phyloP scores from a whole-genome alignment of 2,329 filamentous ascomycete species.

The Fusarium equiseti region DNA sequence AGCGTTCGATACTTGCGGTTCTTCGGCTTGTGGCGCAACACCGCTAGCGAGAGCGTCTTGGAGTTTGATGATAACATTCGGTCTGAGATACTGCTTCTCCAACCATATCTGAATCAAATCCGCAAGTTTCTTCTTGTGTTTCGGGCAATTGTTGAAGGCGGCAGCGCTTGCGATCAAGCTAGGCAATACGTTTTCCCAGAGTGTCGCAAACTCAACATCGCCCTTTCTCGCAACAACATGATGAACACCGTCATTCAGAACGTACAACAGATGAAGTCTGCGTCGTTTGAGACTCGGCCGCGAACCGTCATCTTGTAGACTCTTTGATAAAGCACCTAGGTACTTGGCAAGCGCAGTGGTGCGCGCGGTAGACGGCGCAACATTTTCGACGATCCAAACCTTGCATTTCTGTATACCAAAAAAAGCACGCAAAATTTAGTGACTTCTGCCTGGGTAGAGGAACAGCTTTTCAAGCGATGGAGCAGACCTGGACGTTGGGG shows the following conservation, averaged over 20 bases:
- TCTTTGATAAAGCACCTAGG: conserved; percentile 73
- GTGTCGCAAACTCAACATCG: conserved; percentile 65
- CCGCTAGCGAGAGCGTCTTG: conserved; percentile 65
- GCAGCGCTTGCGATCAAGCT: conserved; percentile 71
- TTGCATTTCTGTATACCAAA: conserved; percentile 79
- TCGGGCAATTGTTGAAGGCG: conserved; percentile 70
- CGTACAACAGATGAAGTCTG: conserved; percentile 80
- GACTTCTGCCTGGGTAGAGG: conserved; percentile 44
- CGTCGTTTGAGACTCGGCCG: conserved; percentile 73
- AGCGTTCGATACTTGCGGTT: conserved; percentile 39
- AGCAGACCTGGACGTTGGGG: conserved; percentile 89
- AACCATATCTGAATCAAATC: conserved; percentile 78
- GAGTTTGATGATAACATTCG: conserved; percentile 68
- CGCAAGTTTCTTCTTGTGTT: conserved; percentile 73
- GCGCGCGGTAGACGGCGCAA: conserved; percentile 75
- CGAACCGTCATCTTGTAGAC: conserved; percentile 48
- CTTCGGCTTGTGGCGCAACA: conserved; percentile 40
- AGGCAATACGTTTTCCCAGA: conserved; percentile 69
- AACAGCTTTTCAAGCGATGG: conserved; percentile 49
- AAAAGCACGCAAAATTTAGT: conserved; percentile 46
- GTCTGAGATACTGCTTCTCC: conserved; percentile 71
- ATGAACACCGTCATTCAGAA: conserved; percentile 84
- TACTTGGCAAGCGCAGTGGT: conserved; percentile 80
- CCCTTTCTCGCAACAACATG: conserved; percentile 69
- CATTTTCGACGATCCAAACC: conserved; percentile 81